A percentile compares a stretch with the other conserved stretches of the same genome.
phyloP scores from a whole-genome alignment of 805 yeast species.

The Metschnikowia vanudenii region DNA sequence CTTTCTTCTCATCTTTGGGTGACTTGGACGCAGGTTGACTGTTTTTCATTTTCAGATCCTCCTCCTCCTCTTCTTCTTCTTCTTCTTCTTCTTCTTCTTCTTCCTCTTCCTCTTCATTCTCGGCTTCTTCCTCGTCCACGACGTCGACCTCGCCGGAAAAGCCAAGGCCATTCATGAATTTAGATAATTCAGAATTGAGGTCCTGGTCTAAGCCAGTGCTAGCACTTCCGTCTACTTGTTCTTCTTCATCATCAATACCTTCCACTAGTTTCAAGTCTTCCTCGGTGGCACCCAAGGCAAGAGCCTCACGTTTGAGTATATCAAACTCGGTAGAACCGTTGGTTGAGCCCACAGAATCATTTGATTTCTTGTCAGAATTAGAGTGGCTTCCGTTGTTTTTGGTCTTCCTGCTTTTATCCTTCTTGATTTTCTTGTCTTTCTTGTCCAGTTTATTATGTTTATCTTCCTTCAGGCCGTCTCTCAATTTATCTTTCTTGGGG shows the following conservation, averaged over 20 bases:
- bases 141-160: slow-evolving; percentile 36
- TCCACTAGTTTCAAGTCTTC: slow-evolving; percentile 69
- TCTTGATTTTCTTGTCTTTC: background rate
- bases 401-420: background rate
- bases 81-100: slow-evolving; percentile 30
- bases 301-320: slow-evolving; percentile 69
- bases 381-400: slow-evolving; percentile 14
- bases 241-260: slow-evolving; percentile 53
- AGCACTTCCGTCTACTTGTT: slow-evolving; percentile 44
- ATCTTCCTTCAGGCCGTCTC: background rate
- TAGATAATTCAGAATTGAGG: slow-evolving; percentile 53
- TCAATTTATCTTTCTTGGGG: background rate
- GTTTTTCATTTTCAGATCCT: slow-evolving; percentile 17
- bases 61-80: slow-evolving; percentile 38
- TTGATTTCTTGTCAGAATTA: slow-evolving; percentile 7
- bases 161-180: slow-evolving; percentile 68
- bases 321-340: slow-evolving; percentile 14
- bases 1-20: slow-evolving; percentile 21
- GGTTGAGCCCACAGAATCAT: slow-evolving; percentile 2
- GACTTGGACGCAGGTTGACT: slow-evolving; percentile 28
- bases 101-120: slow-evolving; percentile 2
- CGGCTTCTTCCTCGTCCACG: slow-evolving; percentile 23
- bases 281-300: slow-evolving; percentile 81
- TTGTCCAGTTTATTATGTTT: background rate
- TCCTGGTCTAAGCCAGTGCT: slow-evolving; percentile 39